These are phyloP conservation scores for Trichoderma pleuroti DNA, from an alignment of 2,329 filamentous ascomycete species.

Conservation along the genomic window DNA sequence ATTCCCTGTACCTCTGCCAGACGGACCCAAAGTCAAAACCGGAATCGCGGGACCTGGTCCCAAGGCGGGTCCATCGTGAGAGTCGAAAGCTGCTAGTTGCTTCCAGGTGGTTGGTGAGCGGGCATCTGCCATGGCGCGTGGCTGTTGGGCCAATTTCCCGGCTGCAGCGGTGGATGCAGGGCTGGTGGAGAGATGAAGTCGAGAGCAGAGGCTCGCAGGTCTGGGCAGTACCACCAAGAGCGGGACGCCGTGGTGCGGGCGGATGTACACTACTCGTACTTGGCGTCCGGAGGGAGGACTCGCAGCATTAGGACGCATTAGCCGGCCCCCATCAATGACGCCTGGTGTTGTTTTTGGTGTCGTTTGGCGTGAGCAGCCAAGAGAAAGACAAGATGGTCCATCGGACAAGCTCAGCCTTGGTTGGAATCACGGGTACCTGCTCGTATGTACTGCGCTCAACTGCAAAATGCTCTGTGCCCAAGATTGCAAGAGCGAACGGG, in stretches of 20 bases:
- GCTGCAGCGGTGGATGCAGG: constrained; percentile 19
- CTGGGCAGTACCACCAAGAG: background rate
- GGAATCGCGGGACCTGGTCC: constrained; percentile 16
- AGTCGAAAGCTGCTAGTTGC: background rate
- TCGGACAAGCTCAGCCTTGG: background rate
- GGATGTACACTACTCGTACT: background rate
- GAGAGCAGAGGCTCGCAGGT: background rate
- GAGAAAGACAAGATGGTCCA: background rate
- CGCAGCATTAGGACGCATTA: background rate
- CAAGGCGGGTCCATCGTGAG: constrained; percentile 3
- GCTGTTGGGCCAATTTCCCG: constrained; percentile 26
- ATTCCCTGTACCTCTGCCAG: background rate
- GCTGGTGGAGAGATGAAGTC: constrained; percentile 18
- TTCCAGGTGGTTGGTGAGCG: constrained; percentile 2
- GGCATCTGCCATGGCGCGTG: constrained; percentile 15
- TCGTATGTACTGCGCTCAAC: background rate
- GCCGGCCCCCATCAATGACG: background rate
- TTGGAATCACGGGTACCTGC: background rate
- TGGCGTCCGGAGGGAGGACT: background rate
- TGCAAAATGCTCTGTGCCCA: background rate
- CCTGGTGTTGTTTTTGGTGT: background rate
- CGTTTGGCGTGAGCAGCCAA: background rate
- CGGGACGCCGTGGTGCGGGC: background rate
- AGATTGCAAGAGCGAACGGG: constrained; percentile 2
- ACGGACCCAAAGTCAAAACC: constrained; percentile 16